Evolutionary conservation across 108 stramenopile genomes (phyloP).

Genomic region (Cyclotella kingstonii): DNA sequence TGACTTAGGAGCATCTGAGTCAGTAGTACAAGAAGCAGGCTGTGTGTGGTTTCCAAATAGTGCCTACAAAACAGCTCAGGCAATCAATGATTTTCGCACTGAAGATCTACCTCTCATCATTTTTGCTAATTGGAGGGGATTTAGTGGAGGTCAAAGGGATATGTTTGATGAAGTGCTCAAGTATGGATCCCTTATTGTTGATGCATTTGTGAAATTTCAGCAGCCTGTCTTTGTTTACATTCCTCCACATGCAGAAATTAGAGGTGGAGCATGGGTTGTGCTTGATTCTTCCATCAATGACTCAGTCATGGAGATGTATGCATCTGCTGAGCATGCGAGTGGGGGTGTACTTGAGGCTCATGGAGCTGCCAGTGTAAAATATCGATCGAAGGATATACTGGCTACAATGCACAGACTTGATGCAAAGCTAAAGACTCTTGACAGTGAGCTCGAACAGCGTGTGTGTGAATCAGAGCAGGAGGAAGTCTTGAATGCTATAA

Average conservation of each 20-base stretch:
- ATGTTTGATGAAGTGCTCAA: constrained; percentile 99
- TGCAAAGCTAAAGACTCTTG: constrained; percentile 70
- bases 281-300: constrained; percentile 99
- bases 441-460: constrained; percentile 54
- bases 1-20: constrained; percentile 91
- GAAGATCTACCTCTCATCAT: constrained; percentile 97
- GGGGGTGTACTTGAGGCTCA: constrained; percentile 99
- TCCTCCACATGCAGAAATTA: constrained; percentile 96
- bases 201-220: constrained; percentile 95
- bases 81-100: constrained; percentile 96
- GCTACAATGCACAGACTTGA: constrained; percentile 95
- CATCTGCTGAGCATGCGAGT: constrained; percentile 73
- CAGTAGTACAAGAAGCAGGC: constrained; percentile 91
- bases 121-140: constrained; percentile 99
- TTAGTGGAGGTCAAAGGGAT: constrained; percentile 98
- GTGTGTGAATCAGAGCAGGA: constrained; percentile 46
- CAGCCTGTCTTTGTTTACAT: constrained; percentile 99
- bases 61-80: constrained; percentile 99
- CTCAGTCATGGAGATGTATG: constrained; percentile 98
- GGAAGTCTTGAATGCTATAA: constrained; percentile 32
- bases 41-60: constrained; percentile 99
- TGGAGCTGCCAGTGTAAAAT: constrained; percentile 97
- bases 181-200: constrained; percentile 97
- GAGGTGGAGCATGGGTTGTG: constrained; percentile 99
- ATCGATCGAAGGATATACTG: constrained; percentile 89